Evolutionary conservation across 2,329 filamentous ascomycete genomes (phyloP).

Genomic region (Aspergillus sp.): DNA sequence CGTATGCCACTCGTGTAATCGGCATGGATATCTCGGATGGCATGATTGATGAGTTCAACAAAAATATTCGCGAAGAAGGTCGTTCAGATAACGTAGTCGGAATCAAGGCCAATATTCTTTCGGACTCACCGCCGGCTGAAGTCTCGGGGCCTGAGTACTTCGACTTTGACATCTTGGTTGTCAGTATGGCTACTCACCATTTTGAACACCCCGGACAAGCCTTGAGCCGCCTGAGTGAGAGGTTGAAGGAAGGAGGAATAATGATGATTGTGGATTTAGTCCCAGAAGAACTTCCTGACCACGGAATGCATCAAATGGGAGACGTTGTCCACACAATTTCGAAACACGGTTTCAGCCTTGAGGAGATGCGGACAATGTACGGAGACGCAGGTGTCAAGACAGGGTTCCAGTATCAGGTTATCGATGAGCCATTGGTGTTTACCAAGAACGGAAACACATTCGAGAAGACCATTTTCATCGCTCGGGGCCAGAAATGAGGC

Average conservation of each 20-base stretch:
- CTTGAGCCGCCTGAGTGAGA: constrained; percentile 58
- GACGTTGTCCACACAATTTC: constrained; percentile 56
- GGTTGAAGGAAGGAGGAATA: constrained; percentile 65
- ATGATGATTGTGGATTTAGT: constrained; percentile 69
- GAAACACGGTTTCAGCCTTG: constrained; percentile 65
- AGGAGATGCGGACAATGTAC: constrained; percentile 61
- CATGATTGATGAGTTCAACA: constrained; percentile 70
- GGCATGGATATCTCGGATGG: constrained; percentile 70
- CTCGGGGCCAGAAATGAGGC: constrained; percentile 26
- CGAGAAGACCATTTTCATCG: constrained; percentile 32
- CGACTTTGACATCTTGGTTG: constrained; percentile 66
- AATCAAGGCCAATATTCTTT: constrained; percentile 58
- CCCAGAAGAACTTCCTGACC: constrained; percentile 45
- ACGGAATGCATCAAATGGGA: constrained; percentile 14
- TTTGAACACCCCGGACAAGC: constrained; percentile 64
- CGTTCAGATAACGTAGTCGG: constrained; percentile 57
- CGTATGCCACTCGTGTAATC: constrained; percentile 61
- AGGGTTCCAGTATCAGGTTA: constrained; percentile 58
- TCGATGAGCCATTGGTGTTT: constrained; percentile 54
- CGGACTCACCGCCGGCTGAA: constrained; percentile 51
- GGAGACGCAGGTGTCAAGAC: constrained; percentile 59
- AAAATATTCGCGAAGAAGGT: constrained; percentile 53
- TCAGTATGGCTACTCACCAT: constrained; percentile 66
- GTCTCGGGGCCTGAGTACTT: constrained; percentile 63
- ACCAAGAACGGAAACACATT: constrained; percentile 23